These are phyloP conservation scores for Nakazawaea populi DNA, from an alignment of 805 yeast species.

Conservation along the genomic window DNA sequence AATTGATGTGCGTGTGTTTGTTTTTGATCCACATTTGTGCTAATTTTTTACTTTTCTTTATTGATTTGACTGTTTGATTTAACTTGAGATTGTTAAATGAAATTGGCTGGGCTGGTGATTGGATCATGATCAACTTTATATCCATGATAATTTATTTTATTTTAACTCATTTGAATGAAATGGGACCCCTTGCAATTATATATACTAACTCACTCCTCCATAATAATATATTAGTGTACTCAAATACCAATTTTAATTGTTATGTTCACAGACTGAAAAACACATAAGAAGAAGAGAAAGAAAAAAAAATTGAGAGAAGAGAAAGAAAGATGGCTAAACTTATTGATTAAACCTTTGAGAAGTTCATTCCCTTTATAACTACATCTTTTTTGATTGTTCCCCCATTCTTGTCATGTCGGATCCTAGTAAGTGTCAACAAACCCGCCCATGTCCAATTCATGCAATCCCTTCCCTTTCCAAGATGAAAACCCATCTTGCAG, in stretches of 20 bases:
- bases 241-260: background rate
- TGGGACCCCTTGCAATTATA: too few species aligned
- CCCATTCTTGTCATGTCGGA: conserved; percentile 3
- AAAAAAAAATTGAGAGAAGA: background rate
- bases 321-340: conserved; percentile 3
- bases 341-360: background rate
- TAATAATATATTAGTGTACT: background rate
- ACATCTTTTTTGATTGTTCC: too few species aligned
- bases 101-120: too few species aligned
- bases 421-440: conserved; percentile 8
- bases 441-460: background rate
- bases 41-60: too few species aligned
- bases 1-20: too few species aligned
- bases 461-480: background rate
- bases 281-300: background rate
- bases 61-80: too few species aligned
- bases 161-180: too few species aligned
- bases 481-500: background rate
- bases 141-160: too few species aligned
- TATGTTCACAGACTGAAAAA: background rate
- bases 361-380: too few species aligned
- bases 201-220: background rate
- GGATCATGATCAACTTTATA: too few species aligned
- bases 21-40: too few species aligned
- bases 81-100: too few species aligned